Evolutionary conservation across 768 basidiomycete species (phyloP), one percentile per base, ranked within the genome.

Genomic region (Boletus edulis): DNA sequence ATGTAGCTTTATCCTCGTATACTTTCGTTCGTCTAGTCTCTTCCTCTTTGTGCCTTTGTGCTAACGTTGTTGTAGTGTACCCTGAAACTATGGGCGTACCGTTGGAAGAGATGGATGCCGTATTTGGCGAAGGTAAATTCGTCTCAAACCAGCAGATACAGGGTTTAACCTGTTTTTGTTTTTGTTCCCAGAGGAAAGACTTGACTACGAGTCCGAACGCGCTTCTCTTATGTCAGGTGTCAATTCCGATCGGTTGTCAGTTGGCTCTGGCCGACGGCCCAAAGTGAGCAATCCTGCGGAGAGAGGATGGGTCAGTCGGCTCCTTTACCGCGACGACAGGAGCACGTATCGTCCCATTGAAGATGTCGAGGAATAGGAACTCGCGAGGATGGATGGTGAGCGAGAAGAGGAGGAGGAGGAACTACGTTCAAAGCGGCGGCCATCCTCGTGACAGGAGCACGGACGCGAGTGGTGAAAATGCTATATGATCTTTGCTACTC

Each of bases 41-140:
- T 22, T 35, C 27, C 15, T 35, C 29, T 8, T 3, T 10, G 10
- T 47, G 17, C 14, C 8, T 45, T 37, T 46, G 9, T 45, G 31
- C 55, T 67, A 13, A 72, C 29, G 3, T 11, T 29, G 13, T 44
- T 20, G 6, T 55, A 91, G 90, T 91, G 60, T 91, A 91, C 66
- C 91, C 91, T 1, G 89, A 93, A 70, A 92, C 91, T 13, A 93
- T 83, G 73, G 89, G 91, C 2, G 83, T 93, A 7, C 87, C 91
- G 2, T 73, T 94, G 50, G 93, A 95, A 73, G 91, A 94, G 68
- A 91, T 95, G 86, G 93, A 94, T 64, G 83, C 80, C 24, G 84
- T 94, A 17, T 95, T 95, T 70, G 88, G 91, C 43, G 91, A 94
- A 84, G 89, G 88, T 86, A 24, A 49, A 41, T 32, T 10, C 14